Base-by-base conservation (phyloP, 2,329 filamentous ascomycete genomes). In the Sporothrix sp. region DNA sequence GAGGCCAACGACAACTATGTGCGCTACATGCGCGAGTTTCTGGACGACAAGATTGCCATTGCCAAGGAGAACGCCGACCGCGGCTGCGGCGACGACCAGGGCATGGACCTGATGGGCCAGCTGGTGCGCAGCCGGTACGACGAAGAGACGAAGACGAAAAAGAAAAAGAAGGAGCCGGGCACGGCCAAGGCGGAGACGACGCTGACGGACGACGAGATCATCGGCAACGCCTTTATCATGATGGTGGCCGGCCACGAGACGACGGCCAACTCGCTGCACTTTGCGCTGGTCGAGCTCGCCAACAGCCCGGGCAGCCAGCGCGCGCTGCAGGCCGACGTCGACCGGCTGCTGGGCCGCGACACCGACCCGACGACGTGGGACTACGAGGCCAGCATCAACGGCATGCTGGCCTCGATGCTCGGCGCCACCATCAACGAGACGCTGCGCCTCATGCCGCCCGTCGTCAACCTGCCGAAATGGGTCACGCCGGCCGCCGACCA, bases 371-470 rank as follows among this genome's bases (percentile, higher is more conserved):
- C 66, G 1, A 71, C 76, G 7, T 91, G 86, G 87, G 73, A 80
- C 58, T 91, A 87, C 62, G 85, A 90, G 39, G 66, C 70, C 10
- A 71, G 78, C 58, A 72, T 90, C 55, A 80, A 78, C 38, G 70
- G 74, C 8, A 72, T 93, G 53, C 77, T 87, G 57, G 78, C 74
- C 10, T 80, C 81, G 53, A 82, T 87, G 73, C 68, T 83, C 9
- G 87, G 83, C 16, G 86, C 87, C 4, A 77, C 84, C 58, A 76
- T 91, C 73, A 86, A 88, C 61, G 87, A 93, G 68, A 81, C 83
- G 33, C 72, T 93, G 48, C 80, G 87, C 10, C 60, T 89, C 37
- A 72, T 87, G 53, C 85, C 86, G 2, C 80, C 87, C 0, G 82
- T 87, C 16, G 69, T 81, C 38, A 77, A 76, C 48, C 82, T 93